phyloP scores from a whole-genome alignment of 495 filamentous ascomycete genomes.

The Xylona heveae region DNA sequence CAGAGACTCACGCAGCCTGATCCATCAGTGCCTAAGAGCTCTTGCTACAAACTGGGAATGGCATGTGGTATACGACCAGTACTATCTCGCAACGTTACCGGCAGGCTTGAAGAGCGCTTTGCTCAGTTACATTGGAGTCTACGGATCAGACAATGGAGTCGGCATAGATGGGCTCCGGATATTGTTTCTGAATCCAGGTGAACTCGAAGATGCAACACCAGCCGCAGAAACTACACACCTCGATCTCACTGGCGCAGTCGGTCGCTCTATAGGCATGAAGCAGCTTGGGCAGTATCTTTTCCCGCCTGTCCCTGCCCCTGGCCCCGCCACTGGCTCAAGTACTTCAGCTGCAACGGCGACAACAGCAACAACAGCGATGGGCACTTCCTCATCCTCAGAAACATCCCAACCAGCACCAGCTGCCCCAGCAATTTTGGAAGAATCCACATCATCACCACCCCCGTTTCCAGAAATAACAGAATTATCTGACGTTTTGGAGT shows the following conservation, averaged over 20 bases:
- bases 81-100: conserved; percentile 42
- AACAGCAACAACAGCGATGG: too few relatives aligned
- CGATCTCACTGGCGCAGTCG: conserved; percentile 41
- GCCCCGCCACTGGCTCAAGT: too few relatives aligned
- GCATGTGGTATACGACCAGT: conserved; percentile 41
- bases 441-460: conserved; percentile 4
- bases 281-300: conserved; percentile 34
- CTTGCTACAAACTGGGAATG: conserved; percentile 51
- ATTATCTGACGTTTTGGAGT: conserved; percentile 15
- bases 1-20: too few relatives aligned
- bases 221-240: conserved; percentile 34
- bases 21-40: conserved; percentile 20
- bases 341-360: too few relatives aligned
- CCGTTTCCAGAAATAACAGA: conserved; percentile 3
- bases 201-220: conserved; percentile 13
- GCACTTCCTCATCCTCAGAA: too few relatives aligned
- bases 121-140: conserved; percentile 38
- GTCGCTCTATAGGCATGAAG: conserved; percentile 32
- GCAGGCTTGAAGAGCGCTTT: conserved; percentile 35
- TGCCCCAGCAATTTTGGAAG: too few relatives aligned
- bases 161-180: conserved; percentile 19
- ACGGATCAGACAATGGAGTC: conserved; percentile 24
- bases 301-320: conserved; percentile 5
- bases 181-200: conserved; percentile 14
- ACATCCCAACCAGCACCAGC: too few relatives aligned